phyloP scores from a whole-genome alignment of 2,329 filamentous ascomycete species.

The Penicillium sclerotiorum region DNA sequence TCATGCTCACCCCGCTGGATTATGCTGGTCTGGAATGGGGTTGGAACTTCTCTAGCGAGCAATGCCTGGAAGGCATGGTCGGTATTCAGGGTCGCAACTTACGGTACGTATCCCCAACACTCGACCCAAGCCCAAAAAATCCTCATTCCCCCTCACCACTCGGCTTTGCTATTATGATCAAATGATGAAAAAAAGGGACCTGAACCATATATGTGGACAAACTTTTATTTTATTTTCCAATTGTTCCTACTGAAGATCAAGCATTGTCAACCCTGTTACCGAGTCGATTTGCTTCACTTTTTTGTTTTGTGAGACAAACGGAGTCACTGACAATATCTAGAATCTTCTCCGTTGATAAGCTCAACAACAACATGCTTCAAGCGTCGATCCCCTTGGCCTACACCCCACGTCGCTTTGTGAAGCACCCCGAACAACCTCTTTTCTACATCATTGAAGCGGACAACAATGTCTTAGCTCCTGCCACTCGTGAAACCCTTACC shows the following conservation, averaged over 20 bases:
- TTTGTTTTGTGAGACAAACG: neutral
- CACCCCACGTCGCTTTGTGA: slow-evolving; percentile 83
- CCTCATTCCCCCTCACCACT: slow-evolving; percentile 14
- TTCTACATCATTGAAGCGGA: slow-evolving; percentile 96
- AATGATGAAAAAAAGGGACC: slow-evolving; percentile 47
- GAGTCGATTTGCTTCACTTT: neutral
- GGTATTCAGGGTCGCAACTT: slow-evolving; percentile 88
- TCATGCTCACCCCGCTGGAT: slow-evolving; percentile 88
- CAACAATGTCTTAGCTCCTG: slow-evolving; percentile 82
- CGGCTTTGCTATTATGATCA: slow-evolving; percentile 36
- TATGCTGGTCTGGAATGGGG: slow-evolving; percentile 89
- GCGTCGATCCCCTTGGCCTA: slow-evolving; percentile 85
- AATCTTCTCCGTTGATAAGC: slow-evolving; percentile 87
- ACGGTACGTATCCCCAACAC: slow-evolving; percentile 60
- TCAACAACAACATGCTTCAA: slow-evolving; percentile 83
- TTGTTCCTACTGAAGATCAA: slow-evolving; percentile 93
- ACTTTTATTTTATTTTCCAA: slow-evolving; percentile 63
- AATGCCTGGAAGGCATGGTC: slow-evolving; percentile 91
- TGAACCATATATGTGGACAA: slow-evolving; percentile 49
- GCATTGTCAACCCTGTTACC: neutral
- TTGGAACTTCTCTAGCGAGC: slow-evolving; percentile 95
- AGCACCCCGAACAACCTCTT: slow-evolving; percentile 81
- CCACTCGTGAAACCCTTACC: slow-evolving; percentile 74
- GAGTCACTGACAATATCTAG: slow-evolving; percentile 44
- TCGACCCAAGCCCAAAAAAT: slow-evolving; percentile 22